Evolutionary conservation across 805 yeast genomes (phyloP).

Genomic region (Kodamaea neixiangensis): DNA sequence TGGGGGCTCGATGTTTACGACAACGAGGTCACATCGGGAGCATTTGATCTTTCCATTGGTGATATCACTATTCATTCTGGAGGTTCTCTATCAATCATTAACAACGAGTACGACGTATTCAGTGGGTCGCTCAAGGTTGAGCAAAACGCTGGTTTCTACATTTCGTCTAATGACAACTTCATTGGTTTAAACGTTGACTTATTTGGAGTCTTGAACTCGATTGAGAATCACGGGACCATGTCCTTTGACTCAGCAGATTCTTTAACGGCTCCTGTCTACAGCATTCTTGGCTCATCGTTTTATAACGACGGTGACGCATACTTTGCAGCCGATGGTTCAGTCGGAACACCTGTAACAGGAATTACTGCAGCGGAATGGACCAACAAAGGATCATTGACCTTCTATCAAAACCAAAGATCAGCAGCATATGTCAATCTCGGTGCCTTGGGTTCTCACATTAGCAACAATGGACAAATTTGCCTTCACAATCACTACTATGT

Average conservation of each 20-base stretch:
- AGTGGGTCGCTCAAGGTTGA: slow-evolving; percentile 16
- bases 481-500: slow-evolving; percentile 21
- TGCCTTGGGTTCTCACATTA: slow-evolving; percentile 2
- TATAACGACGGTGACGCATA: slow-evolving; percentile 13
- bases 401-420: slow-evolving; percentile 16
- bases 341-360: slow-evolving; percentile 13
- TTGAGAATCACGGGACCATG: slow-evolving; percentile 19
- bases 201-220: slow-evolving; percentile 15
- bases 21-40: slow-evolving; percentile 11
- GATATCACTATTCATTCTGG: slow-evolving; percentile 16
- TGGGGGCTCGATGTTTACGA: not conserved
- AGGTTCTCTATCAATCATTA: slow-evolving; percentile 20
- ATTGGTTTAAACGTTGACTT: slow-evolving; percentile 12
- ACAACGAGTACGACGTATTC: slow-evolving; percentile 14
- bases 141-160: slow-evolving; percentile 18
- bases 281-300: slow-evolving; percentile 8
- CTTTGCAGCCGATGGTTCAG: slow-evolving; percentile 13
- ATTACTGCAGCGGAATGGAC: slow-evolving; percentile 8
- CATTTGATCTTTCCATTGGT: slow-evolving; percentile 17
- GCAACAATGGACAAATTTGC: slow-evolving; percentile 22
- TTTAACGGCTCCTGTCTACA: slow-evolving; percentile 11
- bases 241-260: slow-evolving; percentile 17
- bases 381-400: slow-evolving; percentile 23
- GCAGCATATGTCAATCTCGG: slow-evolving; percentile 12
- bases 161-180: slow-evolving; percentile 12